phyloP scores from a whole-genome alignment of 148 eudicot species.

The Dianthus caryophyllus region DNA sequence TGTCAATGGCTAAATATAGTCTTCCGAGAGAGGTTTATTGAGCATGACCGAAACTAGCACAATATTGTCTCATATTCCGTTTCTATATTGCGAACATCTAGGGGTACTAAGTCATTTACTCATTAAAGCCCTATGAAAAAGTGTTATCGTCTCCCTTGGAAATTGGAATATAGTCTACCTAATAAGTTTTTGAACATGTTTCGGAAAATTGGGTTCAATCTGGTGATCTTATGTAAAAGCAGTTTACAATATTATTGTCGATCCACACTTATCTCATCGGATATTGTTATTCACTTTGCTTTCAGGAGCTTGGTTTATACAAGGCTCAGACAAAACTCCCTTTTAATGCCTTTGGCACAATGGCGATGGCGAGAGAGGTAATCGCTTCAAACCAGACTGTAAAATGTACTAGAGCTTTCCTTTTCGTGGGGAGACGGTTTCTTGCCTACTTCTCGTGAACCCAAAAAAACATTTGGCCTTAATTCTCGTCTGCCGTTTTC shows the following conservation, averaged over 20 bases:
- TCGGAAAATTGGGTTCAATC: not conserved
- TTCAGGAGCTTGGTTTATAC: constrained; percentile 94
- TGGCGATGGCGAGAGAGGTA: constrained; percentile 99
- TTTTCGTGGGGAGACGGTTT: not conserved
- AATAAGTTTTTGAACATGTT: too few species aligned
- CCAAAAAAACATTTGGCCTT: not conserved
- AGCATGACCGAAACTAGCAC: too few species aligned
- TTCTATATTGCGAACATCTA: too few species aligned
- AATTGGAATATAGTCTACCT: too few species aligned
- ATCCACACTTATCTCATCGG: not conserved
- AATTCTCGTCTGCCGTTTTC: not conserved
- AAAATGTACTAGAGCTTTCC: not conserved
- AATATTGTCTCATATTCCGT: too few species aligned
- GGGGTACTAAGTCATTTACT: too few species aligned
- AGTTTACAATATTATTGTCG: not conserved
- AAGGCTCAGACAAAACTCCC: constrained; percentile 99
- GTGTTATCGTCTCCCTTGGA: too few species aligned
- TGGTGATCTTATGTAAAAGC: not conserved
- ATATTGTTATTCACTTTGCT: not conserved
- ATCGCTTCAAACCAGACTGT: constrained; percentile 13
- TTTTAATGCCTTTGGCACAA: constrained; percentile 96
- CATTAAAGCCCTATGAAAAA: too few species aligned
- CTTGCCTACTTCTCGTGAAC: not conserved
- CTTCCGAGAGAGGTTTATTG: too few species aligned
- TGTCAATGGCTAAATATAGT: too few species aligned